phyloP scores from a whole-genome alignment of 495 filamentous ascomycete species.

The Extremus antarcticus region DNA sequence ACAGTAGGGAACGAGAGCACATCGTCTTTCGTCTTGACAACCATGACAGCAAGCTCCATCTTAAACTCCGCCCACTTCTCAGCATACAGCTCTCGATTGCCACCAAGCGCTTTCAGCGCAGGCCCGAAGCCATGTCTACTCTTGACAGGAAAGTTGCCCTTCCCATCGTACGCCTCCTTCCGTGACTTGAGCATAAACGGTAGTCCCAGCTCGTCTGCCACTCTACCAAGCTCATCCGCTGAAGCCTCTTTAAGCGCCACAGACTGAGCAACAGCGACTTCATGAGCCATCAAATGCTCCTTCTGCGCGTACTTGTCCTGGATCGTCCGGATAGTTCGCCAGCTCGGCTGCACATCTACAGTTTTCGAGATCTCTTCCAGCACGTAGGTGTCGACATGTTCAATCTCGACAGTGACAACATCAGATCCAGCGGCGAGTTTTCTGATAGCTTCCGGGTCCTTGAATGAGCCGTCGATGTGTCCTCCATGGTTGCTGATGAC shows the following conservation, averaged over 20 bases:
- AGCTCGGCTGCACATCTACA: conserved; percentile 67
- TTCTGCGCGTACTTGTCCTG: conserved; percentile 97
- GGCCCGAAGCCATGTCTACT: conserved; percentile 54
- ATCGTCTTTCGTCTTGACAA: conserved; percentile 75
- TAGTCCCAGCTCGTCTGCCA: conserved; percentile 58
- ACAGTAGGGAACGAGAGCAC: conserved; percentile 76
- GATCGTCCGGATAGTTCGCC: conserved; percentile 79
- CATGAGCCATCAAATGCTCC: conserved; percentile 55
- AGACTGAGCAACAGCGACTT: conserved; percentile 62
- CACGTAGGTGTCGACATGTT: conserved; percentile 91
- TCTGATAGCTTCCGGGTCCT: conserved; percentile 62
- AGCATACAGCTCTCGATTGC: conserved; percentile 63
- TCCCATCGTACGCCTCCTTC: conserved; percentile 88
- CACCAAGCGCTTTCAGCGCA: conserved; percentile 56
- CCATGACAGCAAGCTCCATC: conserved; percentile 88
- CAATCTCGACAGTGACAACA: conserved; percentile 91
- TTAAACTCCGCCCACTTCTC: conserved; percentile 84
- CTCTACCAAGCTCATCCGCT: conserved; percentile 49
- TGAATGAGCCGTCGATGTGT: conserved; percentile 80
- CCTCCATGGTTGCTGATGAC: conserved; percentile 60
- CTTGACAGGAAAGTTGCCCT: conserved; percentile 75
- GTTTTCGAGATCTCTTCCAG: conserved; percentile 66
- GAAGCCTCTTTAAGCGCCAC: conserved; percentile 44
- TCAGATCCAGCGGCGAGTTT: conserved; percentile 68
- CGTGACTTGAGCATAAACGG: conserved; percentile 93